Conservation (phyloP, 768 basidiomycete genomes). For the Panaeolus papilionaceus region DNA sequence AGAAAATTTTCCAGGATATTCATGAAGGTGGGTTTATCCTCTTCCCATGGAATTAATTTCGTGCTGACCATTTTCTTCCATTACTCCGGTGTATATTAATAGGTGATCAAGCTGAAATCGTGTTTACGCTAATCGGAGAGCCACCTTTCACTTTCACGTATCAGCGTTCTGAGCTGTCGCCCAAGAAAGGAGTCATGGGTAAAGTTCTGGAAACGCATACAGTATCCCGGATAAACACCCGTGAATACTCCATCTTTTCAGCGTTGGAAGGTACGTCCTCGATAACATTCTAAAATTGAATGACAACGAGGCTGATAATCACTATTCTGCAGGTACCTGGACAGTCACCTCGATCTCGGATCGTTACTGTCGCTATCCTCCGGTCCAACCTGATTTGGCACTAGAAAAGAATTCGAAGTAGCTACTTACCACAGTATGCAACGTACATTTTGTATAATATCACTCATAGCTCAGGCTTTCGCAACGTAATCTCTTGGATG, state of each 20-base stretch:
- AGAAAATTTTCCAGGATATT: conserved; percentile 81
- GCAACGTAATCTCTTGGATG: conserved; percentile 13
- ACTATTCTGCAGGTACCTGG: conserved; percentile 71
- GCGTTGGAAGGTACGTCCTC: conserved; percentile 77
- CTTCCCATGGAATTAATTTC: conserved; percentile 13
- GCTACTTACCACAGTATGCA: not conserved
- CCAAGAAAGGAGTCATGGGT: conserved; percentile 71
- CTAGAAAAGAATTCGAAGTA: conserved; percentile 38
- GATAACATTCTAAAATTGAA: not conserved
- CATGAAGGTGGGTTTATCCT: conserved; percentile 71
- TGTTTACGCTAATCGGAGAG: conserved; percentile 88
- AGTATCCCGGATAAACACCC: conserved; percentile 74
- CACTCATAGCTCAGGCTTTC: conserved; percentile 18
- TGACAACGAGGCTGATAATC: conserved; percentile 14
- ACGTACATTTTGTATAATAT: conserved; percentile 34
- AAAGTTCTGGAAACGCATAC: conserved; percentile 94
- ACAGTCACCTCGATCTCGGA: conserved; percentile 93
- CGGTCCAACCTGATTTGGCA: conserved; percentile 59
- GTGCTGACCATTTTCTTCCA: conserved; percentile 14
- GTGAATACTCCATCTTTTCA: conserved; percentile 90
- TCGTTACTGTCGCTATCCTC: conserved; percentile 89
- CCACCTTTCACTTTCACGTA: conserved; percentile 98
- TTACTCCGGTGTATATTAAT: not conserved
- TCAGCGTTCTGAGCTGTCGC: conserved; percentile 77
- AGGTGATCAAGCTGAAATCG: conserved; percentile 94